Evolutionary conservation across 2,329 filamentous ascomycete species (phyloP).

Genomic region (Aureobasidium uvarum): DNA sequence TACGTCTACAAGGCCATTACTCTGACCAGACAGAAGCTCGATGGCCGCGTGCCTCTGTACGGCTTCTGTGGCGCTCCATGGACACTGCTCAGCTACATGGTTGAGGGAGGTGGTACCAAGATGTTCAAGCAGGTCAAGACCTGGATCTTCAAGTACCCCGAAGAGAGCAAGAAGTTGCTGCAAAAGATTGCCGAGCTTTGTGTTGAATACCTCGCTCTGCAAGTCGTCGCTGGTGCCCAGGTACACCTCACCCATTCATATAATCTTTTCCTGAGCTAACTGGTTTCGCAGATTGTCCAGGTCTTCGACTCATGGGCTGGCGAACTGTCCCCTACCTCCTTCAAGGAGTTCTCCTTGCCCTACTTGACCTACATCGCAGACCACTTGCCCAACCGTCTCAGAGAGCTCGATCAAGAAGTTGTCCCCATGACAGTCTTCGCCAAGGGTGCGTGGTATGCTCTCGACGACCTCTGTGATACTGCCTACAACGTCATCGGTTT

Average conservation of each 20-base stretch:
- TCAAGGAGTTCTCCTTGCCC: slow-evolving; percentile 80
- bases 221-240: slow-evolving; percentile 92
- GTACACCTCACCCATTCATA: slow-evolving; percentile 42
- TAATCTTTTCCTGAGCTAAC: neutral
- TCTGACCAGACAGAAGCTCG: slow-evolving; percentile 80
- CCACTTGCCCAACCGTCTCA: slow-evolving; percentile 71
- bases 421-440: slow-evolving; percentile 99
- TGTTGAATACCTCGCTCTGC: slow-evolving; percentile 88
- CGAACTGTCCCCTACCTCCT: slow-evolving; percentile 80
- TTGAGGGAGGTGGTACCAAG: slow-evolving; percentile 94
- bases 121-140: slow-evolving; percentile 92
- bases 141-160: slow-evolving; percentile 88
- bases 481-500: slow-evolving; percentile 93
- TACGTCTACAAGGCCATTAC: slow-evolving; percentile 98
- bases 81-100: slow-evolving; percentile 98
- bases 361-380: slow-evolving; percentile 82
- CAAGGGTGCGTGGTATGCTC: slow-evolving; percentile 94
- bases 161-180: slow-evolving; percentile 75
- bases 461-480: slow-evolving; percentile 80
- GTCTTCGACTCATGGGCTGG: slow-evolving; percentile 99
- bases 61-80: slow-evolving; percentile 97
- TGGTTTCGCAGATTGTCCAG: slow-evolving; percentile 68
- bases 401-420: slow-evolving; percentile 69
- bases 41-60: slow-evolving; percentile 85
- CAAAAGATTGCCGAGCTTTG: slow-evolving; percentile 93